phyloP scores from a whole-genome alignment of 2,329 filamentous ascomycete species.

The Paraconiothyrium sp. region DNA sequence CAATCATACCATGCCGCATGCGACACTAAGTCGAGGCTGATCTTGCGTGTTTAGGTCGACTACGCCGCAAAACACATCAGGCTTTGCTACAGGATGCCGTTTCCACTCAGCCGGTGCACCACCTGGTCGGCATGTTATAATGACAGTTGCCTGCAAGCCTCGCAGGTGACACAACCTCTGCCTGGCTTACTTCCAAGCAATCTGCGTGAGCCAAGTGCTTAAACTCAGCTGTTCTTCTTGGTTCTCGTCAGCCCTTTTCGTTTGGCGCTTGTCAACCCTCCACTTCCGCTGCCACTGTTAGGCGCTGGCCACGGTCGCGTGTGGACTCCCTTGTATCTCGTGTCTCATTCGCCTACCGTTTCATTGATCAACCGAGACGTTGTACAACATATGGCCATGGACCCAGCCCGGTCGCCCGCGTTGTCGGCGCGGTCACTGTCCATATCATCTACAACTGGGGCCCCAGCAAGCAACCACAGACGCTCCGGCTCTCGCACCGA shows the following conservation, averaged over 20 bases:
- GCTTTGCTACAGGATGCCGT: conserved; percentile 19
- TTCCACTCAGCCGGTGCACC: conserved; percentile 18
- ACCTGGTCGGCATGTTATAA: conserved; percentile 35
- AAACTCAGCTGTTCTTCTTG: conserved; percentile 29
- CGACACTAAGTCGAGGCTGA: conserved; percentile 25
- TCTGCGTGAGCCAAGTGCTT: conserved; percentile 26
- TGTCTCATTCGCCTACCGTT: conserved; percentile 18
- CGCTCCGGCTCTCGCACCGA: conserved; percentile 12
- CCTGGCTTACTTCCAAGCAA: conserved; percentile 22
- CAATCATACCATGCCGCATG: conserved; percentile 32
- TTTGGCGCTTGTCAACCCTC: conserved; percentile 17
- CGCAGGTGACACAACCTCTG: conserved; percentile 39
- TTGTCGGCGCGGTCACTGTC: conserved; percentile 35
- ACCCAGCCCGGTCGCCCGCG: conserved; percentile 27
- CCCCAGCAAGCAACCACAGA: conserved; percentile 21
- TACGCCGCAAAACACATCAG: conserved; percentile 24
- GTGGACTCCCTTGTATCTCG: conserved; percentile 13
- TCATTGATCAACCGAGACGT: conserved; percentile 11
- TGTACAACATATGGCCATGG: conserved; percentile 10
- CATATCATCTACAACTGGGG: conserved; percentile 28
- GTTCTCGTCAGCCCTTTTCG: conserved; percentile 9
- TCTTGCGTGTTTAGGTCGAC: conserved; percentile 30
- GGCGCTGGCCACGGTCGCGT: conserved; percentile 11
- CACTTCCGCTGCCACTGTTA: conserved; percentile 7
- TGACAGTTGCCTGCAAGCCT: conserved; percentile 42